phyloP scores from a whole-genome alignment of 768 basidiomycete species.

The Suillus hirtellus region DNA sequence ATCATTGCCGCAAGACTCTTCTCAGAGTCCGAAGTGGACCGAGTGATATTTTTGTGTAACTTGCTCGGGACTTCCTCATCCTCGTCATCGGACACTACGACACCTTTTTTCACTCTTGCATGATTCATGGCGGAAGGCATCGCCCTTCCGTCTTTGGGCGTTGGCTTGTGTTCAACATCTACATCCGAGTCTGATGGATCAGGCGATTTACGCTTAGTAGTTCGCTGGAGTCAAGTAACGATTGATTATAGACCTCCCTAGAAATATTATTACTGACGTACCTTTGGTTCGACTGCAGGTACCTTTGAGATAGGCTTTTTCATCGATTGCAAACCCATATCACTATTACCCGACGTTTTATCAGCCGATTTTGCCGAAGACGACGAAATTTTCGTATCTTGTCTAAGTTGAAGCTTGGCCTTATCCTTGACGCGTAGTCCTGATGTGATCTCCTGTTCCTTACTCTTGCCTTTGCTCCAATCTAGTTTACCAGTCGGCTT shows the following conservation, averaged over 20 bases:
- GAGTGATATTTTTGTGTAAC: conserved; percentile 31
- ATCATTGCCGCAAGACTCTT: conserved; percentile 59
- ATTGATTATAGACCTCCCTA: neutral
- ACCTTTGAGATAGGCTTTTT: neutral
- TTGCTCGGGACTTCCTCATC: conserved; percentile 35
- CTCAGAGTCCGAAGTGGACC: conserved; percentile 43
- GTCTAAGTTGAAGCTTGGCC: neutral
- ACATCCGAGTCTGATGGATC: conserved; percentile 35
- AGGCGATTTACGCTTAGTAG: conserved; percentile 46
- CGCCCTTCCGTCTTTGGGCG: conserved; percentile 15
- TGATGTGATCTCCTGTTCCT: conserved; percentile 28
- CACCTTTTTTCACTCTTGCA: conserved; percentile 45
- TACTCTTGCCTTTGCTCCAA: conserved; percentile 60
- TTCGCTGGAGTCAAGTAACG: conserved; percentile 31
- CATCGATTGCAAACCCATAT: neutral
- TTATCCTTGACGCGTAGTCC: neutral
- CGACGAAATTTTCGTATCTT: neutral
- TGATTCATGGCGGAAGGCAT: conserved; percentile 12
- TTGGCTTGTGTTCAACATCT: conserved; percentile 17
- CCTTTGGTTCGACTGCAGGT: conserved; percentile 12
- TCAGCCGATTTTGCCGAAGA: neutral
- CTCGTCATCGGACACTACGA: conserved; percentile 63
- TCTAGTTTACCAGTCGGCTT: conserved; percentile 54
- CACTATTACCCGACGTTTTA: neutral
- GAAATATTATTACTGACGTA: neutral